Evolutionary conservation across 2,329 filamentous ascomycete genomes (phyloP).

Genomic region (Curvularia sp.): DNA sequence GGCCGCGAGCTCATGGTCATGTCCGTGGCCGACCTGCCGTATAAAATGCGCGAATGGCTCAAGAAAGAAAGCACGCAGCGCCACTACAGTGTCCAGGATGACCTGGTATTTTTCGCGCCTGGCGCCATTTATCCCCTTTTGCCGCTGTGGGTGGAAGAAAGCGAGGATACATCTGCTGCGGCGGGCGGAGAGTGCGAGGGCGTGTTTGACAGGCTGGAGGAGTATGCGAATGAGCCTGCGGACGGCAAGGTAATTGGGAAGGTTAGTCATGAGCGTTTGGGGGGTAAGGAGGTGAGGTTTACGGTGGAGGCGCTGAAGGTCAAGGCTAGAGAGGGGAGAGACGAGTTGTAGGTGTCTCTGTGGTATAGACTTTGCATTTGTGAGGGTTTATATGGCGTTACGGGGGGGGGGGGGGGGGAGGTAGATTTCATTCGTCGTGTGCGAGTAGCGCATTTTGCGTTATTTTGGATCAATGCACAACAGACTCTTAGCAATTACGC

Average conservation of each 20-base stretch:
- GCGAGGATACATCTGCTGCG: constrained; percentile 25
- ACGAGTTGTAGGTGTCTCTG: constrained; percentile 34
- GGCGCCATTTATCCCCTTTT: constrained; percentile 60
- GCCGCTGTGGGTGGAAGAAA: constrained; percentile 59
- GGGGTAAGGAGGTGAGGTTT: constrained; percentile 42
- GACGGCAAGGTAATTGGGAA: constrained; percentile 44
- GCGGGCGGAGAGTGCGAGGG: constrained; percentile 52
- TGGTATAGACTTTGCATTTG: neutral
- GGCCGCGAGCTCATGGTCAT: constrained; percentile 59
- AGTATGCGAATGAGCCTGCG: constrained; percentile 38
- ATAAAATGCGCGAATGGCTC: constrained; percentile 57
- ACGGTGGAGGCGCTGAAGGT: constrained; percentile 44
- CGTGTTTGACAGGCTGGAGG: constrained; percentile 44
- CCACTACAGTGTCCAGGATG: constrained; percentile 52
- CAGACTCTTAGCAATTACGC: neutral
- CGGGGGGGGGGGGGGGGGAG: neutral
- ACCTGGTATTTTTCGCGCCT: constrained; percentile 61
- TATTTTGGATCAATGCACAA: neutral
- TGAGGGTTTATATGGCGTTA: neutral
- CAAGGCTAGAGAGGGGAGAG: constrained; percentile 23
- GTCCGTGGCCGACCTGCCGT: constrained; percentile 56
- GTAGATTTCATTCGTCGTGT: neutral
- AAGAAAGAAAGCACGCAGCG: constrained; percentile 54
- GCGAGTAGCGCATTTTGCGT: neutral
- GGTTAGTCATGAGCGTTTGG: constrained; percentile 32